Evolutionary conservation across 2,329 filamentous ascomycete species (phyloP).

Genomic region (Paramyrothecium roridum): DNA sequence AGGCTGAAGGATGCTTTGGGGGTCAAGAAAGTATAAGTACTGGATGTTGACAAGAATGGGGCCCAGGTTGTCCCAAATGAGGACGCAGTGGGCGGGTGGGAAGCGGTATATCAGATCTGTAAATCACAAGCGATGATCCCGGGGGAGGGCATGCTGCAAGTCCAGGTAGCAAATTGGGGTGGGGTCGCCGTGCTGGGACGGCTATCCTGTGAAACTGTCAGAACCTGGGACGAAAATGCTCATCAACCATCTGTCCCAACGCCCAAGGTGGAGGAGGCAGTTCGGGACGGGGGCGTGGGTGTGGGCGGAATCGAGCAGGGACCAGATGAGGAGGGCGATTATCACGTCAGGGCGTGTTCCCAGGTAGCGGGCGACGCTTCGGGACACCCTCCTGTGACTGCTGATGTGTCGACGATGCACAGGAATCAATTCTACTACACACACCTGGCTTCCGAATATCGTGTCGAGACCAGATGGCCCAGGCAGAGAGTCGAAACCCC

Average conservation of each 20-base stretch:
- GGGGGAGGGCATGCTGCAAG: slow-evolving; percentile 1
- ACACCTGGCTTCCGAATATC: neutral
- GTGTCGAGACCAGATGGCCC: neutral
- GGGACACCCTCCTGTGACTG: too few species aligned
- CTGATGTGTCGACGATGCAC: too few species aligned
- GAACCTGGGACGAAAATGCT: slow-evolving; percentile 17
- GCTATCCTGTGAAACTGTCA: slow-evolving; percentile 2
- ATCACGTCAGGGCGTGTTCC: neutral
- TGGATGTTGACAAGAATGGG: neutral
- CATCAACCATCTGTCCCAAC: neutral
- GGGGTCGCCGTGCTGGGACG: slow-evolving; percentile 9
- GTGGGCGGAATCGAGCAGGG: neutral
- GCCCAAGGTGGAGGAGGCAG: neutral
- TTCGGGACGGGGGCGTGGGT: neutral
- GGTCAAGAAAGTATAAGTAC: slow-evolving; percentile 22
- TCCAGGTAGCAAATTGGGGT: slow-evolving; percentile 5
- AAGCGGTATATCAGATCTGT: slow-evolving; percentile 24
- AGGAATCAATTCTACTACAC: too few species aligned
- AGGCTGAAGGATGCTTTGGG: neutral
- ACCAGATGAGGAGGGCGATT: neutral
- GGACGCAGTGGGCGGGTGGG: slow-evolving; percentile 22
- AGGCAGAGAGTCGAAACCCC: neutral
- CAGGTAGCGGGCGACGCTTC: too few species aligned
- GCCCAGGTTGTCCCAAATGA: slow-evolving; percentile 19
- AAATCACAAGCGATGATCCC: slow-evolving; percentile 17